phyloP scores from a whole-genome alignment of 257 asterid genomes.

The Plantago ovata region DNA sequence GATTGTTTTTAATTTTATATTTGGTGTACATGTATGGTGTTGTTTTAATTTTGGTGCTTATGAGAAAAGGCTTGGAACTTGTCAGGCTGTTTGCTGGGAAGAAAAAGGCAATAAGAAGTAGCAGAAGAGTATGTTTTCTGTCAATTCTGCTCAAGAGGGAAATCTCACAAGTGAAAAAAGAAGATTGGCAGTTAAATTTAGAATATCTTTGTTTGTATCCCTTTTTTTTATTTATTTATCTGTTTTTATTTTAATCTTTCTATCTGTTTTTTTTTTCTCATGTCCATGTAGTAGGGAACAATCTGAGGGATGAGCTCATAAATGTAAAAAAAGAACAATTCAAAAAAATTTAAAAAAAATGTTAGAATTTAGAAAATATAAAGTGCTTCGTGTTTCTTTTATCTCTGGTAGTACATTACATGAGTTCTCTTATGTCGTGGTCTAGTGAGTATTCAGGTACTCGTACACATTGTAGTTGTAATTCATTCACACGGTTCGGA shows the following conservation, averaged over 20 bases:
- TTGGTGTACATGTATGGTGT: neutral
- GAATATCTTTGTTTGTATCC: constrained; percentile 42
- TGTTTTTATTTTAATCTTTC: constrained; percentile 36
- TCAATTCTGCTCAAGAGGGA: constrained; percentile 29
- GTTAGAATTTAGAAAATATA: no score
- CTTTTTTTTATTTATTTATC: constrained; percentile 23
- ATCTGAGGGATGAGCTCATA: constrained; percentile 37
- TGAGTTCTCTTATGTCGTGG: no score
- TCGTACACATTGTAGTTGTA: neutral
- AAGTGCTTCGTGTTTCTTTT: no score
- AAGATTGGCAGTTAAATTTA: constrained; percentile 35
- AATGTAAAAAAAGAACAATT: constrained; percentile 40
- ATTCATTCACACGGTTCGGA: neutral
- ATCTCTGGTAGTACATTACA: no score
- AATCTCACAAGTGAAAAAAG: constrained; percentile 26
- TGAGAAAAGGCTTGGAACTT: constrained; percentile 1
- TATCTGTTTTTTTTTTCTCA: constrained; percentile 37
- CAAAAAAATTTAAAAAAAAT: no score
- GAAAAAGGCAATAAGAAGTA: constrained; percentile 46
- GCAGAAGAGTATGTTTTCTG: constrained; percentile 25
- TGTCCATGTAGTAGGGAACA: constrained; percentile 71
- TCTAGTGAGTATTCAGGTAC: no score
- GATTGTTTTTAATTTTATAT: no score
- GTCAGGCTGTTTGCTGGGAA: constrained; percentile 54
- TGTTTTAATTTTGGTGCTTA: no score